Evolutionary conservation across 805 yeast species (phyloP), one percentile per base, ranked within the genome.

Genomic region (Nakazawaea populi): DNA sequence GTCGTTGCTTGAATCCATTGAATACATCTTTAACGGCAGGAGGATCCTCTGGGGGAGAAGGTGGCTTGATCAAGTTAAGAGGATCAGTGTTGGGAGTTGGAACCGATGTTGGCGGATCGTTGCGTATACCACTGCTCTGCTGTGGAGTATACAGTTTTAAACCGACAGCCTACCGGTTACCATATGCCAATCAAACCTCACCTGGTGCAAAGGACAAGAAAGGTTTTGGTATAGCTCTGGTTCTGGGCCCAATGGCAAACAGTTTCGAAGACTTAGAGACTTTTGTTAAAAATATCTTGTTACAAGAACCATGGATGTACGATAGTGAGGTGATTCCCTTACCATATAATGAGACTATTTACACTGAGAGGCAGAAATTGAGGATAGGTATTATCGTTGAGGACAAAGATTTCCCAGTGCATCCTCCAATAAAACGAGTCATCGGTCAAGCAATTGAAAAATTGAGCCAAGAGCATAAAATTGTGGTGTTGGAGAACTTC

Each of bases 101-200:
- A 18, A 71, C 76, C 14, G 83, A 78, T 55, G 72, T 77, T 46
- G 82, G 81, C 32, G 83, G 83, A 6, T 73, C 80, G 14, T 75
- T 83, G 43, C 68, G 88, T 48, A 72, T 73, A 14, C 87, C 88
- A 1, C 77, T 84, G n/a, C 79, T 82, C 0, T 76, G 73, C 58
- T 72, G 77, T 49, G 84, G 84, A 11, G 59, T 77, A 24, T 77
- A 68, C 59, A 85, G 83, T 4, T 57, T 82, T 49, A 75, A 82
- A 52, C 85, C 85, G 4, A 71, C 83, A 18, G 47, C 54, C 46
- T 61, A 61, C 9, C 51, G 68, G 38, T 44, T 44, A 61, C 77
- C 46, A 39, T 70, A 52, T 57, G 62, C 45, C 61, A 69, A 42
- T 52, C 67, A 48, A 56, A 57, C 47, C 62, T 64, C 10, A 46